A percentile compares a stretch with the other conserved stretches of the same genome.
Evolutionary conservation across 2,329 filamentous ascomycete genomes (phyloP).

Genomic region (Sphaceloma murrayae): DNA sequence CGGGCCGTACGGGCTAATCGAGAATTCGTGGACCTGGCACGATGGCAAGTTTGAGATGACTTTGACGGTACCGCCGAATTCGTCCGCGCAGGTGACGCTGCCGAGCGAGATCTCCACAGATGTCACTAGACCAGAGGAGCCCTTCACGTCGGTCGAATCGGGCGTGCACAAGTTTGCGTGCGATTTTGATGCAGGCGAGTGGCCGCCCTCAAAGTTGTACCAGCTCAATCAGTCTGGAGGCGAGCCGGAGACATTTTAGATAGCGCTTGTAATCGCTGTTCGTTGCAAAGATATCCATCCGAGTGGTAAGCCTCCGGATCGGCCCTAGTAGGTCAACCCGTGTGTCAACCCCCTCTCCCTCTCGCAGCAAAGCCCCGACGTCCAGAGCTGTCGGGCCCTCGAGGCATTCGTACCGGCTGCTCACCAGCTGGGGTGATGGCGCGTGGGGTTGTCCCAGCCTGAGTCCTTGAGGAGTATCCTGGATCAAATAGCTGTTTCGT

Average conservation of each 20-base stretch:
- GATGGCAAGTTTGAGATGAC: slow-evolving; percentile 16
- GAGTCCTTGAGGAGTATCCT: slow-evolving; percentile 56
- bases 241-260: background rate
- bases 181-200: slow-evolving; percentile 48
- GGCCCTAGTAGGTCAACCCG: too few species aligned
- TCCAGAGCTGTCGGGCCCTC: slow-evolving; percentile 67
- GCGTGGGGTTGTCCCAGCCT: slow-evolving; percentile 37
- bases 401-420: slow-evolving; percentile 62
- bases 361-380: slow-evolving; percentile 63
- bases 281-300: too few species aligned
- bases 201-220: slow-evolving; percentile 48
- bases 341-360: slow-evolving; percentile 35
- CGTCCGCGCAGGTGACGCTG: slow-evolving; percentile 16
- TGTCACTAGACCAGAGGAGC: slow-evolving; percentile 11
- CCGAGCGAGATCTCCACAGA: slow-evolving; percentile 14
- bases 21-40: slow-evolving; percentile 23
- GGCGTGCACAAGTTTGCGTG: slow-evolving; percentile 15
- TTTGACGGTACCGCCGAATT: slow-evolving; percentile 13
- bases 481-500: slow-evolving; percentile 65
- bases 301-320: too few species aligned
- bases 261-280: too few species aligned
- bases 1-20: slow-evolving; percentile 27
- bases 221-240: slow-evolving; percentile 7
- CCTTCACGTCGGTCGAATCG: slow-evolving; percentile 12
- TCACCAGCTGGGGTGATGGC: slow-evolving; percentile 50